Evolutionary conservation across 257 asterid species (phyloP), one percentile per base, ranked within the genome.

Genomic region (Prunella vulgaris): DNA sequence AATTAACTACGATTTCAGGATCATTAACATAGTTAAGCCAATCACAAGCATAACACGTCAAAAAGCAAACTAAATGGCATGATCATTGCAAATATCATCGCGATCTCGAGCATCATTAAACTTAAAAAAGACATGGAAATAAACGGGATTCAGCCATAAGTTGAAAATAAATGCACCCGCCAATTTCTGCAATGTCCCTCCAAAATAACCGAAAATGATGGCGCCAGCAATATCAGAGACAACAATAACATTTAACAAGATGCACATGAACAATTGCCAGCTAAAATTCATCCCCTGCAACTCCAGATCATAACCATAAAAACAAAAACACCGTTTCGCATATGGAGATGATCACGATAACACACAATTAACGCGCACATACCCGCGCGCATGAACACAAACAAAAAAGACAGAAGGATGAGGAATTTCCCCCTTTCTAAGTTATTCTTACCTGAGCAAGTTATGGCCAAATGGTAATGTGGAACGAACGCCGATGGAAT

Each of bases 401-500:
- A 46, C 60, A 2, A 30, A 28, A 30, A 28, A 8, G 5, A 28
- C 17, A 8, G 48, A 56, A 24, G 2, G 37, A n/a, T n/a, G n/a
- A 70, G 3, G 18, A 42, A 66, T 57, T 66, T 10, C 30, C 20
- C 30, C 52, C 4, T 6, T 62, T 49, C n/a, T 10, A 1, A 4
- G 28, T 8, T 30, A 2, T 3, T 71, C 10, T 59, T 74, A 84
- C 93, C 89, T 79, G 80, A 48, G 73, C 64, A 78, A 48, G 63
- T 53, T 56, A 69, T 22, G 75, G 66, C 17, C 25, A 54, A 15
- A 68, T 18, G 77, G 61, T 63, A 79, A 82, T 71, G 76, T 59
- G 69, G 75, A 33, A 64, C 48, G 62, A 65, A 72, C 82, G 62
- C 69, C 77, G 80, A 76, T 81, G 74, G 74, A 75, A 82, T 61